A percentile compares a stretch with the other conserved stretches of the same genome.
Conservation (phyloP, 345 rosid genomes). For the Boechera divaricarpa region DNA sequence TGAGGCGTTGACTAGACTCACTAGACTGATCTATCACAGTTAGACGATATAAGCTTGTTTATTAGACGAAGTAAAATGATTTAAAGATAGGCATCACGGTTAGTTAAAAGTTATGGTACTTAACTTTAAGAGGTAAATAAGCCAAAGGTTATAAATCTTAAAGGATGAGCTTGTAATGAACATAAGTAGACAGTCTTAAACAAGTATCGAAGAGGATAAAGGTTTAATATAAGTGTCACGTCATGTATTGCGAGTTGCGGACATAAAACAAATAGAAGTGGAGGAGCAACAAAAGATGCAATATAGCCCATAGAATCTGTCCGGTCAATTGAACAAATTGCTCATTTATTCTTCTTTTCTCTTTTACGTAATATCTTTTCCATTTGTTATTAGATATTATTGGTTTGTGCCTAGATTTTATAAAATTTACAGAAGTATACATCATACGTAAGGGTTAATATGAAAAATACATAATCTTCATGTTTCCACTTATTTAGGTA, state of each 20-base stretch:
- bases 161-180: conserved; percentile 31
- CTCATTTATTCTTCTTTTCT: conserved; percentile 30
- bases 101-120: neutral
- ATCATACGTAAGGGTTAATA: neutral
- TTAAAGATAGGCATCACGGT: neutral
- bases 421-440: neutral
- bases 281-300: conserved; percentile 46
- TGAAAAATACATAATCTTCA: neutral
- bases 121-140: conserved; percentile 6
- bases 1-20: neutral
- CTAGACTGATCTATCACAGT: too few species aligned
- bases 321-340: conserved; percentile 44
- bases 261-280: conserved; percentile 45
- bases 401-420: neutral
- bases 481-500: neutral
- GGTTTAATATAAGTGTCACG: conserved; percentile 13
- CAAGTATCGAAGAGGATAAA: conserved; percentile 29
- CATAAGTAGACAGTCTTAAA: conserved; percentile 35
- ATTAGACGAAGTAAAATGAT: too few species aligned
- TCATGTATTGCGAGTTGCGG: conserved; percentile 42
- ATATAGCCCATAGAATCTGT: conserved; percentile 44
- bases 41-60: too few species aligned
- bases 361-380: conserved; percentile 29
- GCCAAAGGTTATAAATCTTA: neutral
- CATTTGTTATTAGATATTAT: conserved; percentile 24